Evolutionary conservation across 1,284 basidiomycete species (phyloP), one percentile per base, ranked within the genome.

Genomic region (Pseudozyma sp.): DNA sequence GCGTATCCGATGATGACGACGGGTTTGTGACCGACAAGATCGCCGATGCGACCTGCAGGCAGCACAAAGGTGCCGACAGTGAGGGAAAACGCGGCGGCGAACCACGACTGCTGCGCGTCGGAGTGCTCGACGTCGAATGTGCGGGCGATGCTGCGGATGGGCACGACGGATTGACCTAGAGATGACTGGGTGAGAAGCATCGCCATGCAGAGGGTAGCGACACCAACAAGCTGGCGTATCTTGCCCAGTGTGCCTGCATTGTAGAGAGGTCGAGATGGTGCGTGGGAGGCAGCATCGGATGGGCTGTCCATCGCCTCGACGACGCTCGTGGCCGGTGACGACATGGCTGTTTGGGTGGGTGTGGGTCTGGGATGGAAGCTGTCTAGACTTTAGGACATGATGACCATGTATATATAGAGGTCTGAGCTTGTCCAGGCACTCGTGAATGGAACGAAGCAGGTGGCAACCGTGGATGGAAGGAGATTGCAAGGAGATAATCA

Each of bases 31-130:
- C 78, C 78, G 17, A 69, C 42, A 13, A 80, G 43, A 45, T 80
- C 78, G 19, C 79, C 79, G 13, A 77, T 46, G 6, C 71, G 59
- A 19, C 79, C 79, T 7, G 72, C 60, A n/a, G 77, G 71, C 0
- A 81, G 64, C 9, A 81, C 76, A 48, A 80, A 72, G 16, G 78
- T 78, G 44, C 79, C 79, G 43, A 73, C 69, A 5, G 76, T 78
- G 33, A 81, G 60, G 8, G 68, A 69, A 48, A 74, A 81, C 13
- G 68, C 54, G 5, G 79, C 77, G n/a, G 69, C 58, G 48, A 74
- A 77, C 79, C 79, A 78, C 14, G 65, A 70, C 16, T 67, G 68
- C 24, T 70, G 71, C 0, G 49, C 63, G 1, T 69, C 57, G 9
- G 40, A 48, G 5, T 46, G 11, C 39, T 65, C 55, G 14, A 77